These are phyloP conservation scores for Suillus discolor DNA, from an alignment of 768 basidiomycete species.

Conservation along the genomic window DNA sequence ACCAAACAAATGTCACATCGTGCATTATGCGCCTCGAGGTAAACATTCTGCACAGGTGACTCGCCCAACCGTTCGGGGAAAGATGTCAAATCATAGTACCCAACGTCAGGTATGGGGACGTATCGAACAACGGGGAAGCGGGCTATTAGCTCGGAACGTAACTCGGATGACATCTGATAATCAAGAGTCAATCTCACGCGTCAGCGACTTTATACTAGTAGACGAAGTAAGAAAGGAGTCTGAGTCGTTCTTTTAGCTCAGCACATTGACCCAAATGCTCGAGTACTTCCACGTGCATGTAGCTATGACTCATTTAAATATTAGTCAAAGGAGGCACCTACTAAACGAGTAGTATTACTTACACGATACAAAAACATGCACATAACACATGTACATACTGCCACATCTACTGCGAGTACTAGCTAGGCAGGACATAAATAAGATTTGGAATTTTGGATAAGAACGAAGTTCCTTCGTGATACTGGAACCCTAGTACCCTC, in stretches of 20 bases:
- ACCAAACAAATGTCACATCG: constrained; percentile 7
- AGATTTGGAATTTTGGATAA: neutral
- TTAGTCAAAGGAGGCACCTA: too few relatives aligned
- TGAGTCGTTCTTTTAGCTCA: neutral
- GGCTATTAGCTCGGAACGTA: neutral
- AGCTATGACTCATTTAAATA: neutral
- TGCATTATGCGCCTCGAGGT: constrained; percentile 10
- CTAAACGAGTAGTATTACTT: too few relatives aligned
- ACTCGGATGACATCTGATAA: neutral
- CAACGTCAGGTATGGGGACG: constrained; percentile 3
- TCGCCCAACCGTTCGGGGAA: neutral
- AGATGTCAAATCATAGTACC: neutral
- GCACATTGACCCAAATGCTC: neutral
- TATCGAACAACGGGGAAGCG: constrained; percentile 11
- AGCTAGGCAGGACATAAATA: neutral
- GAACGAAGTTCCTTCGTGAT: too few relatives aligned
- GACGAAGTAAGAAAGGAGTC: too few relatives aligned
- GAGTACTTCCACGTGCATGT: neutral
- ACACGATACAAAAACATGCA: too few relatives aligned
- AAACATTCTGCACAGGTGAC: constrained; percentile 5
- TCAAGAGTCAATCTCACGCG: neutral
- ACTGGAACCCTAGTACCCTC: too few relatives aligned
- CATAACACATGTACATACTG: too few relatives aligned
- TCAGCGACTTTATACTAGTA: neutral
- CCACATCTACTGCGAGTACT: too few relatives aligned